A percentile compares a stretch with the other conserved stretches of the same genome.
Conservation (phyloP, 2,329 filamentous ascomycete species). For the Trichoderma sp. region DNA sequence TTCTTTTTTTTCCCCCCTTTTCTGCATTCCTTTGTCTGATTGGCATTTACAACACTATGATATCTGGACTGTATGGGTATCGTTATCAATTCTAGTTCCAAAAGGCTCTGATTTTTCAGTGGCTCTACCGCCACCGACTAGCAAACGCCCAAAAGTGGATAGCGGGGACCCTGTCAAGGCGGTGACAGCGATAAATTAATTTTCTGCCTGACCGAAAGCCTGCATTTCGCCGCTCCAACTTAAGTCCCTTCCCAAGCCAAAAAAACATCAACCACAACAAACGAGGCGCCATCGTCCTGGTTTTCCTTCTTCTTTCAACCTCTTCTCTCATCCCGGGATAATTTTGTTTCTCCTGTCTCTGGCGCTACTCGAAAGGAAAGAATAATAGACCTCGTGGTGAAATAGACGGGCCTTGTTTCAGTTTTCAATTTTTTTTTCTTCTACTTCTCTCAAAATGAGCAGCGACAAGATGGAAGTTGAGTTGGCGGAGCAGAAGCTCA, state of each 20-base stretch:
- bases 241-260: neutral
- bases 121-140: constrained; percentile 2
- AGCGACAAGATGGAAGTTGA: constrained; percentile 57
- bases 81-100: neutral
- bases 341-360: neutral
- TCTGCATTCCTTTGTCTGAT: neutral
- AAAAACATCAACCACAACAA: neutral
- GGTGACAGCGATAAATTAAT: constrained; percentile 30
- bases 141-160: constrained; percentile 16
- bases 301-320: neutral
- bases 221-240: constrained; percentile 16
- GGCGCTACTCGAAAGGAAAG: neutral
- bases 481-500: constrained; percentile 60
- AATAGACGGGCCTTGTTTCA: neutral
- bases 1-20: neutral
- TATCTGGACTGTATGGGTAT: neutral
- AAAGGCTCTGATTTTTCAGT: neutral
- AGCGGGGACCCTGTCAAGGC: constrained; percentile 23
- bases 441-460: constrained; percentile 38
- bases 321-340: neutral
- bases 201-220: constrained; percentile 32
- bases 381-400: neutral
- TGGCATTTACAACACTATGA: neutral
- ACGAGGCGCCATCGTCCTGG: constrained; percentile 2
- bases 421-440: neutral